Evolutionary conservation across 164 flowering plant species (phyloP).

Genomic region (Hamamelis virginiana): DNA sequence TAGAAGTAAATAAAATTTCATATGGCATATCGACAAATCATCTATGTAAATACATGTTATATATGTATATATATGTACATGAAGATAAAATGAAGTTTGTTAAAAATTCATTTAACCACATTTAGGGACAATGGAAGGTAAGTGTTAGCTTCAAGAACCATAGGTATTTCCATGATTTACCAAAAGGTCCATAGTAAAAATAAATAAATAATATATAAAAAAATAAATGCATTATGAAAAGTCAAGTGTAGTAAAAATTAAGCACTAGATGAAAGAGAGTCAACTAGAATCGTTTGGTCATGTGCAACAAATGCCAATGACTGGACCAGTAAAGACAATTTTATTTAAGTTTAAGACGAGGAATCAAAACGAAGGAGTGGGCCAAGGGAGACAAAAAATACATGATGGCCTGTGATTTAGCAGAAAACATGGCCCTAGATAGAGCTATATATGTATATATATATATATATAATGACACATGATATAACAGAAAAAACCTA

Average conservation of each 20-base stretch:
- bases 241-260: neutral
- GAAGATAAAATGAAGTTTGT: too few species aligned
- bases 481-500: too few species aligned
- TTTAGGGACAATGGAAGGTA: neutral
- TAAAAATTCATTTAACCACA: neutral
- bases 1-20: neutral
- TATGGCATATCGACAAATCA: too few species aligned
- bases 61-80: neutral
- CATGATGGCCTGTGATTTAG: too few species aligned
- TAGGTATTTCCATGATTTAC: neutral
- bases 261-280: neutral
- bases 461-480: too few species aligned
- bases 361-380: too few species aligned
- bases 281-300: neutral
- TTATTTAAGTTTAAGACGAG: too few species aligned
- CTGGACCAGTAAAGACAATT: neutral
- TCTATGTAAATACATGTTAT: too few species aligned
- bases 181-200: neutral
- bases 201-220: too few species aligned
- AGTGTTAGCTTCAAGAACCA: neutral
- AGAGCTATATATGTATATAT: too few species aligned
- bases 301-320: neutral
- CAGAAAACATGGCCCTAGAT: too few species aligned
- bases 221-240: neutral
- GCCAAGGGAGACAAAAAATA: too few species aligned